Base-by-base conservation (phyloP, 2,329 filamentous ascomycete species). In the Colletotrichum musae region DNA sequence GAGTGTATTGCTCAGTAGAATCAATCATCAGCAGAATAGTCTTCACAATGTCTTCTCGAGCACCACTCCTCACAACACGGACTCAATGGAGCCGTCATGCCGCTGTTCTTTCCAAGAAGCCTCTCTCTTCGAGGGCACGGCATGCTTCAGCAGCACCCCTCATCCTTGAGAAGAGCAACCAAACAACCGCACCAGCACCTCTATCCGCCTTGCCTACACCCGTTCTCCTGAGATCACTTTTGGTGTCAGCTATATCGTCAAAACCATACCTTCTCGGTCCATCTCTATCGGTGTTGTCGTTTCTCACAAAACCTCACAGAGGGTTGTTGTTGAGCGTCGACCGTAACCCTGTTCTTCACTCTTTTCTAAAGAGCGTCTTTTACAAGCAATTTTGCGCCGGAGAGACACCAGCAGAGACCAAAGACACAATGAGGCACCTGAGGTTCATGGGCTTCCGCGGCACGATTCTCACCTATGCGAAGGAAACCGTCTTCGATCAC, bases 311-410 rank as follows among this genome's bases (percentile, higher is more conserved):
- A 45, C 64, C 64, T 21, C 48, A 67, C 58, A 51, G 64, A 45
- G 51, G 51, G 18, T 41, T 43, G 5, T 50, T 67, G 28, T 48
- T 96, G 65, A 91, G 91, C 78, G 90, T 94, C 5, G 94, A 97
- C 77, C 85, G 83, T 58, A 97, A 97, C 77, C 89, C 89, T 0
- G 54, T 95, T 1, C 85, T 97, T 15, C 87, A 90, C 57, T 88
- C 84, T 68, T 77, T 94, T 51, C 84, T 97, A 57, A 94, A 94
- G 78, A 88, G 91, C 76, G 95, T 94, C 0, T 95, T 97, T 75
- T 97, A 97, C 78, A 90, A 90, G 36, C 95, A 98, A 76, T 98
- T 97, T 81, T 98, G 95, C 79, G 94, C 93, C 0, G 95, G 95
- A 32, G 92, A 94, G 80, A 92, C 88, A 57, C 84, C 87, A 0